Percentiles rank a stretch among this genome's conserved stretches.
Conservation (phyloP, 371 early-diverging fungal genomes). For the Circinella minor region DNA sequence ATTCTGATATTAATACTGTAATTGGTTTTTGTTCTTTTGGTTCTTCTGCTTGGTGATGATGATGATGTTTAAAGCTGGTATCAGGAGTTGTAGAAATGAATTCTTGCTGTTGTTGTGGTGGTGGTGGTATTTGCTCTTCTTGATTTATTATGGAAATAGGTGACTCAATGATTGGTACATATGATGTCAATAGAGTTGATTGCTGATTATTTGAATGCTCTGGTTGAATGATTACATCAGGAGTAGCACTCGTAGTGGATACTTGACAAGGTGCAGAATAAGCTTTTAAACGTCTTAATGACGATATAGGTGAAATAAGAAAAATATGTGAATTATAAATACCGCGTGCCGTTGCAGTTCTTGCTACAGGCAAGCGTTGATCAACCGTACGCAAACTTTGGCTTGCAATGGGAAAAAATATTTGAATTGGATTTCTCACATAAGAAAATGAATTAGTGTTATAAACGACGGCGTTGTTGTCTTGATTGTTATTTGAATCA, state of each 20-base stretch:
- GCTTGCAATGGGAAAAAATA: slow-evolving; percentile 7
- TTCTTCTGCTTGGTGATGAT: background rate
- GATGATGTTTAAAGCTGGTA: background rate
- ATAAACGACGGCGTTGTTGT: background rate
- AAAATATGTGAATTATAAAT: slow-evolving; percentile 15
- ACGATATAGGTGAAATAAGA: slow-evolving; percentile 5
- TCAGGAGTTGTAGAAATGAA: too few species aligned
- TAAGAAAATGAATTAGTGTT: background rate
- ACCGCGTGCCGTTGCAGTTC: slow-evolving; percentile 14
- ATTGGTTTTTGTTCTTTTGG: background rate
- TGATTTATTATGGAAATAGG: background rate
- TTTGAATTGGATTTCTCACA: slow-evolving; percentile 2
- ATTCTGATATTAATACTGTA: background rate
- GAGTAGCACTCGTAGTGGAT: background rate
- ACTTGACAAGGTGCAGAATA: background rate
- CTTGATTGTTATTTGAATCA: background rate
- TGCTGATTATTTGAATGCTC: background rate
- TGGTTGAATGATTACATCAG: background rate
- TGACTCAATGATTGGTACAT: background rate
- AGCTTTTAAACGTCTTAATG: background rate
- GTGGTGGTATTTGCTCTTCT: background rate
- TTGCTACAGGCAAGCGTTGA: background rate
- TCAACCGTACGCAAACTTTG: slow-evolving; percentile 2
- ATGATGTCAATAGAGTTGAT: background rate
- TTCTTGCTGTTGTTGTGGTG: background rate